A percentile compares a stretch with the other conserved stretches of the same genome.
Evolutionary conservation across 2,329 filamentous ascomycete species (phyloP).

Genomic region (Amesomyces nigricolor): DNA sequence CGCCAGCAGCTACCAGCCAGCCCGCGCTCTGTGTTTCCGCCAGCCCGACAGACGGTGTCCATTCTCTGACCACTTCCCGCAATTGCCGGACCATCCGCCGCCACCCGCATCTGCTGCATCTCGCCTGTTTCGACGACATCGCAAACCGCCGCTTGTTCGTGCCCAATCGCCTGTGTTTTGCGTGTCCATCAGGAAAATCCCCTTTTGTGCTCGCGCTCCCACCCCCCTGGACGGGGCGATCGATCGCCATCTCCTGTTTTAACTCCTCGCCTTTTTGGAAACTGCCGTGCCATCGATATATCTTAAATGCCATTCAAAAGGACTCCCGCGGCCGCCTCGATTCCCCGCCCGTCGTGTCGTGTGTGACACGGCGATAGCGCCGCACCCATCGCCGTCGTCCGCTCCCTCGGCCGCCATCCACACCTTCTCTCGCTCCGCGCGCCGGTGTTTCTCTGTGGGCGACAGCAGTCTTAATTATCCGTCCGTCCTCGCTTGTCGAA

Average conservation of each 20-base stretch:
- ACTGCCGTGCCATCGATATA: neutral
- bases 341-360: constrained; percentile 24
- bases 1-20: constrained; percentile 1
- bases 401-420: neutral
- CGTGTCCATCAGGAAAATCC: neutral
- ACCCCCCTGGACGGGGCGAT: neutral
- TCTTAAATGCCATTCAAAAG: constrained; percentile 11
- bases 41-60: neutral
- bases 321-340: constrained; percentile 20
- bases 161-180: neutral
- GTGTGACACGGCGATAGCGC: constrained; percentile 25
- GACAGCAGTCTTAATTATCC: too few species aligned
- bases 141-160: neutral
- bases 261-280: neutral
- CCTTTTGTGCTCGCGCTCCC: neutral
- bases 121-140: neutral
- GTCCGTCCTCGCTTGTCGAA: neutral
- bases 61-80: constrained; percentile 1
- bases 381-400: constrained; percentile 10
- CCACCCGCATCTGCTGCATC: neutral
- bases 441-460: neutral
- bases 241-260: too few species aligned
- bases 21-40: constrained; percentile 4
- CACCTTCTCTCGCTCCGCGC: constrained; percentile 10
- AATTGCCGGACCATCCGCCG: constrained; percentile 3